Percentiles rank a stretch among this genome's conserved stretches.
Conservation (phyloP, 106 monocot species). For the Xerophyta viscosa region DNA sequence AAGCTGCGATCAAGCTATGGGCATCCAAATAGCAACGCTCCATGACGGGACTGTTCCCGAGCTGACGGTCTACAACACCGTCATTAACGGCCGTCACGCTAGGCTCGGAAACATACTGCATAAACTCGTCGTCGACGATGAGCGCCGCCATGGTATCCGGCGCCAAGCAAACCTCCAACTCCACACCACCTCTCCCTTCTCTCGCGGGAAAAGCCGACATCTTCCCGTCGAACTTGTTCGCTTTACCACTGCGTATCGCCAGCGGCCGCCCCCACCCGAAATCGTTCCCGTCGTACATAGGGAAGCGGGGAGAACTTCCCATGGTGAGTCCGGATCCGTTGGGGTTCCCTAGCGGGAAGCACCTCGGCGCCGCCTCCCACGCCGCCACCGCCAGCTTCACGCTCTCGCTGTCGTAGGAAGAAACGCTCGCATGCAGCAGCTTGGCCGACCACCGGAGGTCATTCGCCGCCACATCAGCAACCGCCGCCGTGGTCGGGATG, state of each 20-base stretch:
- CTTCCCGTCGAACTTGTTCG: slow-evolving; percentile 96
- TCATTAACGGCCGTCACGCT: neutral
- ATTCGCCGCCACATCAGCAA: slow-evolving; percentile 29
- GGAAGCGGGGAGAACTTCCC: slow-evolving; percentile 91
- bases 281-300: slow-evolving; percentile 82
- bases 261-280: slow-evolving; percentile 79
- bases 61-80: neutral
- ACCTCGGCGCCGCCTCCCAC: slow-evolving; percentile 54
- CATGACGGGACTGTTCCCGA: neutral
- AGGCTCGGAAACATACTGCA: slow-evolving; percentile 41
- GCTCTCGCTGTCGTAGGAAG: slow-evolving; percentile 20
- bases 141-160: slow-evolving; percentile 77
- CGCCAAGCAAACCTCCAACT: slow-evolving; percentile 72
- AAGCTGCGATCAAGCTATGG: neutral
- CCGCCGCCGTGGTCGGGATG: slow-evolving; percentile 52
- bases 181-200: slow-evolving; percentile 51
- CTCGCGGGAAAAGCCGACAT: slow-evolving; percentile 78
- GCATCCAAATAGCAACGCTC: neutral
- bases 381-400: slow-evolving; percentile 36
- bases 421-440: slow-evolving; percentile 47
- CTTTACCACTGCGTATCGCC: slow-evolving; percentile 73
- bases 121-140: slow-evolving; percentile 58
- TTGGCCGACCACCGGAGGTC: slow-evolving; percentile 50
- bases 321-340: slow-evolving; percentile 72
- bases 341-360: slow-evolving; percentile 65